These are phyloP conservation scores for Aspergillus vadensis DNA, from an alignment of 2,329 filamentous ascomycete species.

Conservation along the genomic window DNA sequence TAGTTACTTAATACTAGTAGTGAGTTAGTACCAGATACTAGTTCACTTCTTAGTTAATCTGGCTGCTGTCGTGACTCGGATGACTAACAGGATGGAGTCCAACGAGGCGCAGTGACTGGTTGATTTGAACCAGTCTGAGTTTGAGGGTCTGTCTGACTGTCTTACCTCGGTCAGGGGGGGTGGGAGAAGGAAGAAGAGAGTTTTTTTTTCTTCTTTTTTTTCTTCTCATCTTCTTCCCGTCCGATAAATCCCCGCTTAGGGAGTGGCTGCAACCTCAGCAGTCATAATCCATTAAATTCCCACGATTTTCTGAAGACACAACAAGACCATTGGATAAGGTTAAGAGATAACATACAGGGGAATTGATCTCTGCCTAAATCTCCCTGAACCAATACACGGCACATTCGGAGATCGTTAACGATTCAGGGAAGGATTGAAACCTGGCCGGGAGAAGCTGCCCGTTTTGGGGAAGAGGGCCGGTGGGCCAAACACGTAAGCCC, in stretches of 20 bases:
- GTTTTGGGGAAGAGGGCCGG: constrained; percentile 14
- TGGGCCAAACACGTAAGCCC: constrained; percentile 22
- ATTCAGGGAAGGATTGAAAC: constrained; percentile 2
- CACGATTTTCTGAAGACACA: too few species aligned
- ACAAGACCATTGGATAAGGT: neutral
- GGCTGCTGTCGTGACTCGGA: neutral
- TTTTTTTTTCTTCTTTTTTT: too few species aligned
- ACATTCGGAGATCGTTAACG: neutral
- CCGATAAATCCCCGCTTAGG: neutral
- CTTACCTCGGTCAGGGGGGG: neutral
- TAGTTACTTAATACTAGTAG: too few species aligned
- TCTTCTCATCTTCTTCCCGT: neutral
- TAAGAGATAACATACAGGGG: neutral
- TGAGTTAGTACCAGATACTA: too few species aligned
- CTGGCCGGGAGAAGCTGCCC: constrained; percentile 2
- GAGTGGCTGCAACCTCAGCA: too few species aligned
- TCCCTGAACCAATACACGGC: neutral
- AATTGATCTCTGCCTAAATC: constrained; percentile 3
- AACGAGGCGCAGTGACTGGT: neutral
- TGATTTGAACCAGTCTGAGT: too few species aligned
- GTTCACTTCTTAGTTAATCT: too few species aligned
- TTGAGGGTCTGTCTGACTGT: neutral
- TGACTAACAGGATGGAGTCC: neutral
- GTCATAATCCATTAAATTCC: too few species aligned
- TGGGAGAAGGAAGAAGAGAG: neutral